Percentiles rank a stretch among this genome's conserved stretches.
Conservation (phyloP, 352 stramenopile species). For the Globisporangium heterothallicum region DNA sequence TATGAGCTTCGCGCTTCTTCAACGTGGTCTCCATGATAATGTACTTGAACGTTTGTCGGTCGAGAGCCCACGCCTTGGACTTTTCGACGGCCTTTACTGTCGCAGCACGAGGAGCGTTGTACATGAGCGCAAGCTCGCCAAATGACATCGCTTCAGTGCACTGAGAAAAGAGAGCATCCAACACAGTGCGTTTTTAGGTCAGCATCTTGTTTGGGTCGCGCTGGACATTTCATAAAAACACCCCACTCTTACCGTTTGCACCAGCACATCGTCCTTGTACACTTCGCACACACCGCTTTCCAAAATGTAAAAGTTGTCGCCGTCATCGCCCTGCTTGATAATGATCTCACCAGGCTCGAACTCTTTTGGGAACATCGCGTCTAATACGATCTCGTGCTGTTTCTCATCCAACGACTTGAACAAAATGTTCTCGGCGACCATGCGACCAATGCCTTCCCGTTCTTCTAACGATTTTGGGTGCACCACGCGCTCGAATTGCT, state of each 20-base stretch:
- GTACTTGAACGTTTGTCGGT: slow-evolving; percentile 89
- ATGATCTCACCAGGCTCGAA: slow-evolving; percentile 76
- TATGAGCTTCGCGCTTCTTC: slow-evolving; percentile 84
- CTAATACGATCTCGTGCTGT: slow-evolving; percentile 80
- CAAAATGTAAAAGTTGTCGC: slow-evolving; percentile 95
- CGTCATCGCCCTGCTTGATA: slow-evolving; percentile 88
- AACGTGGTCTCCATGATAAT: slow-evolving; percentile 90
- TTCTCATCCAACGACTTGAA: slow-evolving; percentile 89
- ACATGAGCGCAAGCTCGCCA: slow-evolving; percentile 97
- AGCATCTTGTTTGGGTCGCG: too few relatives aligned
- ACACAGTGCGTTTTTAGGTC: too few relatives aligned
- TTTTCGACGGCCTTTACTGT: slow-evolving; percentile 89
- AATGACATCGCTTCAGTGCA: slow-evolving; percentile 91
- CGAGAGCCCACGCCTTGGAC: slow-evolving; percentile 91
- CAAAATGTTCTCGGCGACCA: slow-evolving; percentile 86
- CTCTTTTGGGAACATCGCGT: slow-evolving; percentile 84
- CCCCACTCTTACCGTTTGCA: slow-evolving; percentile 51
- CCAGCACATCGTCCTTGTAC: slow-evolving; percentile 84
- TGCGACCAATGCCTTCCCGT: slow-evolving; percentile 64
- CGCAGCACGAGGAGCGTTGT: slow-evolving; percentile 94
- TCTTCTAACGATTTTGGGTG: slow-evolving; percentile 84
- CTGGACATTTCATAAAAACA: background rate
- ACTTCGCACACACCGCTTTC: slow-evolving; percentile 89
- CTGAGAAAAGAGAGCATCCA: too few relatives aligned
- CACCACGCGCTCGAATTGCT: slow-evolving; percentile 77